Conservation (phyloP, 257 asterid species). For the Solanum sejunctum region DNA sequence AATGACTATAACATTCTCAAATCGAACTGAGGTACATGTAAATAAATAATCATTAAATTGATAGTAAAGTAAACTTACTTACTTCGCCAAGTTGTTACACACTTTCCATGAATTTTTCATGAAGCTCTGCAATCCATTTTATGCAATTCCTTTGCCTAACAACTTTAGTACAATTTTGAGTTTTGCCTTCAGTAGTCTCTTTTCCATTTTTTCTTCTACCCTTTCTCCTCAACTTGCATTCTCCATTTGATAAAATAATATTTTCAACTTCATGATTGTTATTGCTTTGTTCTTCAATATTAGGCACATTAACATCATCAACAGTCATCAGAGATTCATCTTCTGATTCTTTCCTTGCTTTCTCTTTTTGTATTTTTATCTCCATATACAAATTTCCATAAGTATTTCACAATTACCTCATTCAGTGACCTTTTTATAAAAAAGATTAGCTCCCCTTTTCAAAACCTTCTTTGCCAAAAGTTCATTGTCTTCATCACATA, state of each 20-base stretch:
- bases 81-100: conserved; percentile 17
- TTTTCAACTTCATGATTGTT: too few relatives aligned
- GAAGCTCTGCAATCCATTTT: conserved; percentile 15
- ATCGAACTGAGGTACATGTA: background rate
- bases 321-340: background rate
- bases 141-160: background rate
- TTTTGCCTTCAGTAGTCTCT: background rate
- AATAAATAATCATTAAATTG: background rate
- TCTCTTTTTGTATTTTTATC: background rate
- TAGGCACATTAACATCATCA: too few relatives aligned
- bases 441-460: background rate
- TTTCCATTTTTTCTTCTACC: background rate
- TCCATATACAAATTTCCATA: background rate
- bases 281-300: too few relatives aligned
- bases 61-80: conserved; percentile 4
- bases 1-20: background rate
- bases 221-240: background rate
- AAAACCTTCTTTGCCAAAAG: background rate
- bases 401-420: background rate
- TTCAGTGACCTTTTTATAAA: background rate
- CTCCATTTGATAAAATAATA: too few relatives aligned
- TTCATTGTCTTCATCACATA: background rate
- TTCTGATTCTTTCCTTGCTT: background rate
- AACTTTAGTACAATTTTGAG: background rate
- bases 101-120: conserved; percentile 7